Conservation (phyloP, 306 rosid genomes). For the Mucuna pruriens region DNA sequence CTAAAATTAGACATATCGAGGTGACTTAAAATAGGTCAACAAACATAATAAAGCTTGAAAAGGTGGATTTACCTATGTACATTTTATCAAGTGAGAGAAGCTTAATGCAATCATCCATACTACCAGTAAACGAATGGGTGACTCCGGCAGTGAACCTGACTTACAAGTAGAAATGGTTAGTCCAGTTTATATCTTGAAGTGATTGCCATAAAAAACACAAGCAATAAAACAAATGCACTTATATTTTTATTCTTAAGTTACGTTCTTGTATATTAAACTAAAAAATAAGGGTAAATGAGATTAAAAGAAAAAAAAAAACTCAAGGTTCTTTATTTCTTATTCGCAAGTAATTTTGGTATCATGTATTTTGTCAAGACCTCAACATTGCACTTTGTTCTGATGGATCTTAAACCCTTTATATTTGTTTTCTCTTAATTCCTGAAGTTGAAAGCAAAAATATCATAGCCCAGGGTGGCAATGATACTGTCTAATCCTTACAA, state of each 20-base stretch:
- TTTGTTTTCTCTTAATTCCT: conserved; percentile 6
- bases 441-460: conserved; percentile 30
- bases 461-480: conserved; percentile 11
- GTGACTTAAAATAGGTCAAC: conserved; percentile 21
- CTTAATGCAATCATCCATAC: conserved; percentile 73
- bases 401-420: neutral
- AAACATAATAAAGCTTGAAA: conserved; percentile 32
- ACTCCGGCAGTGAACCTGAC: conserved; percentile 84
- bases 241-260: neutral
- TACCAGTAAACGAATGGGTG: conserved; percentile 90
- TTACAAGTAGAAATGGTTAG: conserved; percentile 31
- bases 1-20: conserved; percentile 23
- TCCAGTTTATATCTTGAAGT: conserved; percentile 22
- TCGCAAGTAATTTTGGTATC: conserved; percentile 5
- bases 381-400: conserved; percentile 2
- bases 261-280: neutral
- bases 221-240: conserved; percentile 13
- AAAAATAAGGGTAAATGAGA: neutral
- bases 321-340: conserved; percentile 15
- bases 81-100: conserved; percentile 81
- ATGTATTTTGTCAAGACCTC: conserved; percentile 24
- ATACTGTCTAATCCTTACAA: conserved; percentile 5
- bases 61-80: conserved; percentile 67
- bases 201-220: conserved; percentile 16
- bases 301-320: conserved; percentile 4